Evolutionary conservation across 2,329 filamentous ascomycete genomes (phyloP), one percentile per base, ranked within the genome.

Genomic region (Claviceps pazoutovae): DNA sequence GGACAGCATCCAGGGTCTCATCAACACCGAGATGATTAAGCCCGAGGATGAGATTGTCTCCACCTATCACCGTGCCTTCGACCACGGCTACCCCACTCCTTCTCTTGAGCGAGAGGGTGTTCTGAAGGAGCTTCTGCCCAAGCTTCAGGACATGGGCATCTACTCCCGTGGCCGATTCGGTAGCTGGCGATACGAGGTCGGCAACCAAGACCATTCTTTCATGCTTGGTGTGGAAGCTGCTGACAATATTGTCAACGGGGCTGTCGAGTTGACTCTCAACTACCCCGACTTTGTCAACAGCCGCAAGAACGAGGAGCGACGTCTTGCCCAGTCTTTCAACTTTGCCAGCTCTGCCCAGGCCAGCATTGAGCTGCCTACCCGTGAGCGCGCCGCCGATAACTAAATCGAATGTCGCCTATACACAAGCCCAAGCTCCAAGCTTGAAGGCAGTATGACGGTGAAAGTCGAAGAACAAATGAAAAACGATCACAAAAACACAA

Each of bases 21-120:
- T 98, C 77, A 97, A 96, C 80, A 98, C 93, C 17, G 86, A 95
- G 59, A 95, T 98, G 88, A 83, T 98, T 71, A 82, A 84, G 71
- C 76, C 91, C 51, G 77, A 79, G 51, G 93, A 97, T 64, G 91
- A 96, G 75, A 95, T 98, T 58, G 89, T 98, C 62, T 95, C 89
- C 49, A 96, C 90, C 59, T 98, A 98, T 77, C 88, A 96, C 80
- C 88, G 93, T 71, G 83, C 86, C 70, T 98, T 98, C 71, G 87
- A 96, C 69, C 93, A 97, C 76, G 93, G 93, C 60, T 98, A 98
- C 77, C 93, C 93, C 56, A 98, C 93, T 16, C 93, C 93, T 30
- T 80, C 85, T 37, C 82, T 98, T 42, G 93, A 97, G 80, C 87
- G 93, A 71, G 93, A 98, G 71, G 90, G 88, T 59, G 89, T 93